Conservation (phyloP, 2,329 filamentous ascomycete genomes). For the Paracorniculantispora psalliotae region DNA sequence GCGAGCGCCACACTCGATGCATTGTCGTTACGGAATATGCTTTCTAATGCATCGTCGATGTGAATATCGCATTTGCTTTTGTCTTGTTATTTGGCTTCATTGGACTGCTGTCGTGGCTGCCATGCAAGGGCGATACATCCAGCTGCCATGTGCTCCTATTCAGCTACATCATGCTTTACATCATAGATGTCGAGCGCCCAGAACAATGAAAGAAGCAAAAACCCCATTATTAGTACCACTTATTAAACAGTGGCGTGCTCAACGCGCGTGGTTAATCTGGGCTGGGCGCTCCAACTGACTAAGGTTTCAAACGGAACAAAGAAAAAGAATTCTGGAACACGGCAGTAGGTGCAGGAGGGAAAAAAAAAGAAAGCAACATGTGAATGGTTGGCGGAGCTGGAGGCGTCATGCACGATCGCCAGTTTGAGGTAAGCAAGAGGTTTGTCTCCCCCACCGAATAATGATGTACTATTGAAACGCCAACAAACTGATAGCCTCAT, state of each 20-base stretch:
- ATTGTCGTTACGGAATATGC: not conserved
- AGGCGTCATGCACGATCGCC: constrained; percentile 8
- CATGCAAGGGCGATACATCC: not conserved
- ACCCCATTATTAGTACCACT: not conserved
- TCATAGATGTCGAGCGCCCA: not conserved
- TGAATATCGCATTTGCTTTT: not conserved
- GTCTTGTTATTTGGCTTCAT: not conserved
- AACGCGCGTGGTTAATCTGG: not conserved
- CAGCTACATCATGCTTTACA: not conserved
- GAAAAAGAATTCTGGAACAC: constrained; percentile 7
- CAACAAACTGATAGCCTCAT: not conserved
- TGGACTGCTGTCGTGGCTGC: not conserved
- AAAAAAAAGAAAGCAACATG: not conserved
- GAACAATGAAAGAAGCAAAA: not conserved
- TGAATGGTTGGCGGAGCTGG: not conserved
- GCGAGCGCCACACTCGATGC: too few relatives aligned
- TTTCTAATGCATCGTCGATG: not conserved
- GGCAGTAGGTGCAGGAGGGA: not conserved
- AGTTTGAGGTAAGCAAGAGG: not conserved
- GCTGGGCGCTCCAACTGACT: not conserved
- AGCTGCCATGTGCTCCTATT: not conserved
- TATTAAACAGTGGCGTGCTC: not conserved
- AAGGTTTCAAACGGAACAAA: not conserved
- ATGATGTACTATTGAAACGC: constrained; percentile 4
- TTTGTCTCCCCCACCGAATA: not conserved